phyloP scores from a whole-genome alignment of 768 basidiomycete genomes.

The Paxillus ammoniavirescens region DNA sequence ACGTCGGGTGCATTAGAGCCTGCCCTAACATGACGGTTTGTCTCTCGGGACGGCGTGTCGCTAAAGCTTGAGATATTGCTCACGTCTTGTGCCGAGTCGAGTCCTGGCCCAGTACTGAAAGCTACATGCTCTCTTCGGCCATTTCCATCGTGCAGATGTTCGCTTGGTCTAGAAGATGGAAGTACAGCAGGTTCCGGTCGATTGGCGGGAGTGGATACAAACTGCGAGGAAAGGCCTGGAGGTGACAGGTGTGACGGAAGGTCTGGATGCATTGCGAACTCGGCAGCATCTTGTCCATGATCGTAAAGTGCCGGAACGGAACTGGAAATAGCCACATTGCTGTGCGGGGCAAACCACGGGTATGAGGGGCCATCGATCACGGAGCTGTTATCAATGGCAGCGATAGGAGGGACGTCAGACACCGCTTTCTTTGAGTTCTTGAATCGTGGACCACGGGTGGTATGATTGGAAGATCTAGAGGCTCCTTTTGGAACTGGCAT shows the following conservation, averaged over 20 bases:
- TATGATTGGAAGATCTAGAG: background rate
- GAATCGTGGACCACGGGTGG: background rate
- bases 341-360: background rate
- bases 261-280: background rate
- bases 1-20: background rate
- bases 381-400: background rate
- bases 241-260: background rate
- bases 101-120: constrained; percentile 7
- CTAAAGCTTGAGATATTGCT: constrained; percentile 24
- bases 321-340: background rate
- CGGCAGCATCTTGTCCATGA: constrained; percentile 2
- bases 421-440: background rate
- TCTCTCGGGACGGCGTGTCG: background rate
- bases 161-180: background rate
- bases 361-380: background rate
- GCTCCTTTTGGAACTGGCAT: background rate
- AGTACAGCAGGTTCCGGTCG: background rate
- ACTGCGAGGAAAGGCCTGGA: background rate
- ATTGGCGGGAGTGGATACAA: background rate
- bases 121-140: background rate
- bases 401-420: background rate
- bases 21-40: background rate
- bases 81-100: constrained; percentile 5
- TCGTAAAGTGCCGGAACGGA: constrained; percentile 8
- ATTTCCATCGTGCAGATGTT: background rate